A percentile compares a stretch with the other conserved stretches of the same genome.
Evolutionary conservation across 768 basidiomycete species (phyloP).

Genomic region (Tulasnella sp.): DNA sequence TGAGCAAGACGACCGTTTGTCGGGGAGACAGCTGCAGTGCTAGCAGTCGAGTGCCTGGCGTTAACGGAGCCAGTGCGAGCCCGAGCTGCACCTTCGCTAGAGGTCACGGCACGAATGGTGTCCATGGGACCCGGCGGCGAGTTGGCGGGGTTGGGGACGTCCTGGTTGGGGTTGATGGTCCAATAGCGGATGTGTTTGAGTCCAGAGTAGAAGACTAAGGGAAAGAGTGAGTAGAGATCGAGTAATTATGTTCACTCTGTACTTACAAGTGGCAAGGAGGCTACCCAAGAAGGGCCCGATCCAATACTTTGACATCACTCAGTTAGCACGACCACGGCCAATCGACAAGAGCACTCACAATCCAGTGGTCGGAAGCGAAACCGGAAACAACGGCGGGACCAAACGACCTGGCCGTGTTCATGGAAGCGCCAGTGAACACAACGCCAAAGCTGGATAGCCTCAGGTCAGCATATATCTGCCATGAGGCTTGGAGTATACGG

Average conservation of each 20-base stretch:
- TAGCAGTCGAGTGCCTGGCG: too few species aligned
- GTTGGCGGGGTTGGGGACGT: conserved; percentile 15
- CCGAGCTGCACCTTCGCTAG: too few species aligned
- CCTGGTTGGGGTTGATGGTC: conserved; percentile 26
- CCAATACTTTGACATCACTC: conserved; percentile 18
- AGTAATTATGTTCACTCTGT: too few species aligned
- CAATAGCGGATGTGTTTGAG: conserved; percentile 20
- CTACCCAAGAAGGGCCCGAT: conserved; percentile 26
- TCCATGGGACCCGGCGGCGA: conserved; percentile 10
- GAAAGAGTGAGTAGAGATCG: too few species aligned
- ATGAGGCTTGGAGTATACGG: background rate
- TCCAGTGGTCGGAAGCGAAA: conserved; percentile 13
- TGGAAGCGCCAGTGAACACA: conserved; percentile 19
- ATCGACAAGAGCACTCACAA: background rate
- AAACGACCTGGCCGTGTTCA: conserved; percentile 21
- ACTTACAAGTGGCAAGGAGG: conserved; percentile 24
- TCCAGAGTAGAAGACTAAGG: conserved; percentile 16
- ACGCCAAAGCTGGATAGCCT: conserved; percentile 16
- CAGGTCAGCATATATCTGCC: background rate
- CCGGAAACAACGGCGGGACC: conserved; percentile 20
- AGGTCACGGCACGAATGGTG: background rate
- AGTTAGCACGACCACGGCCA: background rate
- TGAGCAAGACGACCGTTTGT: too few species aligned
- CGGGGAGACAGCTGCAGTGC: too few species aligned
- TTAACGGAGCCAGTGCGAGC: too few species aligned